phyloP scores from a whole-genome alignment of 2,329 filamentous ascomycete species.

The Verticillium dahliae region DNA sequence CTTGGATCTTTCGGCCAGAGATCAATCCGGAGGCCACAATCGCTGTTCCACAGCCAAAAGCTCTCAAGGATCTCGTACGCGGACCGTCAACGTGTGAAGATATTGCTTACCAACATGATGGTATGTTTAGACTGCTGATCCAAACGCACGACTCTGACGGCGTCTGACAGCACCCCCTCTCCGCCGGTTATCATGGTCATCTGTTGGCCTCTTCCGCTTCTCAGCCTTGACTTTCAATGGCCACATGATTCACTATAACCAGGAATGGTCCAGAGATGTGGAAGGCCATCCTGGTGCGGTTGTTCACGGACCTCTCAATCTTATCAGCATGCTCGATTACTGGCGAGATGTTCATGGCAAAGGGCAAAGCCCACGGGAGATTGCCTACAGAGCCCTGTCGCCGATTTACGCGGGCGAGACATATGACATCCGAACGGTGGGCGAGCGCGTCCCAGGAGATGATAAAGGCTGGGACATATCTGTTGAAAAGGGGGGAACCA shows the following conservation, averaged over 20 bases:
- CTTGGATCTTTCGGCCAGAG: constrained; percentile 38
- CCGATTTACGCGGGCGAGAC: constrained; percentile 64
- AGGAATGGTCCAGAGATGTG: constrained; percentile 53
- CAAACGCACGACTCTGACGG: too few relatives aligned
- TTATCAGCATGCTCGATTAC: constrained; percentile 66
- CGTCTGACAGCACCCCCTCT: constrained; percentile 12
- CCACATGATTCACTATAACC: constrained; percentile 78
- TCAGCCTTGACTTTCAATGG: constrained; percentile 81
- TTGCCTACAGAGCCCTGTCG: constrained; percentile 63
- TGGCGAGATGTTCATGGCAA: constrained; percentile 44
- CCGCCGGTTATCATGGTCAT: constrained; percentile 34
- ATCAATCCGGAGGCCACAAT: constrained; percentile 13
- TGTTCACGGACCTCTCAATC: constrained; percentile 74
- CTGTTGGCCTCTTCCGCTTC: constrained; percentile 65
- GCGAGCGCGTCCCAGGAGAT: constrained; percentile 26
- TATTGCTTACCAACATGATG: constrained; percentile 2
- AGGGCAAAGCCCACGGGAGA: constrained; percentile 15
- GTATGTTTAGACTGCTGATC: constrained; percentile 9
- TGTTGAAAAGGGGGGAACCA: constrained; percentile 32
- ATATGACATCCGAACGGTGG: constrained; percentile 53
- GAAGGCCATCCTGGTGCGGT: constrained; percentile 67
- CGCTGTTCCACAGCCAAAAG: constrained; percentile 11
- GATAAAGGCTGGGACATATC: constrained; percentile 33
- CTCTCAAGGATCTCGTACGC: background rate
- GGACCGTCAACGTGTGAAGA: constrained; percentile 21